Evolutionary conservation across 345 rosid genomes (phyloP).

Genomic region (Syzygium jambos): DNA sequence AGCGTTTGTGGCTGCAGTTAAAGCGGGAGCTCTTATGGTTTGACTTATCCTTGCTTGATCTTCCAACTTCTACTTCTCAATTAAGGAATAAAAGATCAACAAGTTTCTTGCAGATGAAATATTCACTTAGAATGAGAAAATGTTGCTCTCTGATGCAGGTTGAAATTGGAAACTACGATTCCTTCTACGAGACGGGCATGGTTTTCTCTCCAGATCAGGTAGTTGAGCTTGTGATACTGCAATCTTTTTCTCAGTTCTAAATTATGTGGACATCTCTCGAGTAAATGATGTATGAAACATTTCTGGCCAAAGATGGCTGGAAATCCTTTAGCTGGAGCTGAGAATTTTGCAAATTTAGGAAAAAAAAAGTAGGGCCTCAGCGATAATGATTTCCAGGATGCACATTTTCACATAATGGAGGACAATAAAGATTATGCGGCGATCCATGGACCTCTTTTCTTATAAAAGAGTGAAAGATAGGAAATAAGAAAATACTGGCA

Average conservation of each 20-base stretch:
- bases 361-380: neutral
- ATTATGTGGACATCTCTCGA: neutral
- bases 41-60: neutral
- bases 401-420: neutral
- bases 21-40: constrained; percentile 59
- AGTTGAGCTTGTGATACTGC: neutral
- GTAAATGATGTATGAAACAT: neutral
- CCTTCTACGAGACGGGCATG: constrained; percentile 37
- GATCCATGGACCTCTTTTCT: neutral
- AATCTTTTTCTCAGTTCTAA: neutral
- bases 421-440: neutral
- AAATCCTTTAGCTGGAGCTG: neutral
- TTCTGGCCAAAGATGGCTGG: neutral
- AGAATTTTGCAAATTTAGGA: neutral
- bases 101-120: neutral
- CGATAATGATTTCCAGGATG: neutral
- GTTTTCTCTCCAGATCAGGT: constrained; percentile 54
- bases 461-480: neutral
- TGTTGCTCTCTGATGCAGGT: constrained; percentile 19
- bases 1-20: constrained; percentile 38
- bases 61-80: neutral
- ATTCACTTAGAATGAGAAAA: neutral
- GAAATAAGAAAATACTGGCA: neutral
- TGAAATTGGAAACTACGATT: constrained; percentile 64
- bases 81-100: neutral